A percentile compares a stretch with the other conserved stretches of the same genome.
phyloP scores from a whole-genome alignment of 495 filamentous ascomycete genomes.

The Neurospora sp. region DNA sequence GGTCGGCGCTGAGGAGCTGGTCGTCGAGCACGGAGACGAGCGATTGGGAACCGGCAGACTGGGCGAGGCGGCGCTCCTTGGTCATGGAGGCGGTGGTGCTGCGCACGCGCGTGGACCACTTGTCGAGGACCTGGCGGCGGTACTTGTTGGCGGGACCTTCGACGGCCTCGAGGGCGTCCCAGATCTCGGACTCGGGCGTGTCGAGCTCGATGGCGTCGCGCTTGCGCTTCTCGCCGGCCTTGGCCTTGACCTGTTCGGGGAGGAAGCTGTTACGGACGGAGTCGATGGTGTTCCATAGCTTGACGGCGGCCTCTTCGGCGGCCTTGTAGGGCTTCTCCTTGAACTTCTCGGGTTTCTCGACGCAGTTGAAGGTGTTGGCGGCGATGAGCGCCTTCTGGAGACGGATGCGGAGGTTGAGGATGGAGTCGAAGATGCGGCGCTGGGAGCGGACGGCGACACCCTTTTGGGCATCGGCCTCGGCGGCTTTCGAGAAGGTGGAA shows the following conservation, averaged over 20 bases:
- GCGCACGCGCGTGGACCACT: constrained; percentile 55
- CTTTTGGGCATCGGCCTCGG: constrained; percentile 70
- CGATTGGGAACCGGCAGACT: constrained; percentile 44
- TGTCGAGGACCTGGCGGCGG: constrained; percentile 49
- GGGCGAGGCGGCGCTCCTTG: constrained; percentile 38
- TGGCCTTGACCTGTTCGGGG: constrained; percentile 21
- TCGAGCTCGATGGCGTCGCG: constrained; percentile 37
- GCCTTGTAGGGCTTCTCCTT: constrained; percentile 48
- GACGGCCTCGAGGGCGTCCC: constrained; percentile 55
- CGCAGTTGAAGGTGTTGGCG: constrained; percentile 58
- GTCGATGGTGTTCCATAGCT: constrained; percentile 77
- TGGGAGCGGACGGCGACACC: constrained; percentile 77
- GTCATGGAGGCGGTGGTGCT: constrained; percentile 29
- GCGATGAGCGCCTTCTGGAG: constrained; percentile 82
- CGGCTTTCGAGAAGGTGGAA: constrained; percentile 59
- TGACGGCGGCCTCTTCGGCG: constrained; percentile 80
- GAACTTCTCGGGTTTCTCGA: constrained; percentile 22
- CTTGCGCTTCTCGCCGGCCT: constrained; percentile 47
- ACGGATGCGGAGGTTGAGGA: constrained; percentile 80
- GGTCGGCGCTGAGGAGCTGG: constrained; percentile 58
- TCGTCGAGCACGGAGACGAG: constrained; percentile 64
- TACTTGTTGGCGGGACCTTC: constrained; percentile 45
- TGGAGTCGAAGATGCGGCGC: constrained; percentile 70
- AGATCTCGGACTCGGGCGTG: constrained; percentile 51
- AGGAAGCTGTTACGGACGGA: constrained; percentile 50